Evolutionary conservation across 257 asterid genomes (phyloP).

Genomic region (Solanum chilense): DNA sequence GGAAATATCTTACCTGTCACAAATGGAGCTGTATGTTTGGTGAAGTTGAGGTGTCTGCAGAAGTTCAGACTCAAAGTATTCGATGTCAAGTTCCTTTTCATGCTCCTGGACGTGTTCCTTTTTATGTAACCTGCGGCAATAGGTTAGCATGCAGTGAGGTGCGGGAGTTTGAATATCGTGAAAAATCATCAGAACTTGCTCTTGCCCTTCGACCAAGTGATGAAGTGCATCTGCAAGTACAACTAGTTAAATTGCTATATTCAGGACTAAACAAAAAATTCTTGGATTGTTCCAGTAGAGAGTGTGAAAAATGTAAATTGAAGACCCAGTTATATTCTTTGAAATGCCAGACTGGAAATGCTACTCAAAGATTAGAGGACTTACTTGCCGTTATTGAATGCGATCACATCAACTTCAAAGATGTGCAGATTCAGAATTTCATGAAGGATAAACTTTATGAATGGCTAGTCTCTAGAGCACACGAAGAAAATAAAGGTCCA

Average conservation of each 20-base stretch:
- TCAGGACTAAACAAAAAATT: conserved; percentile 2
- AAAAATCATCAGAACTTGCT: background rate
- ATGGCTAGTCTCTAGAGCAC: conserved; percentile 15
- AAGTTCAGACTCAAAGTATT: conserved; percentile 5
- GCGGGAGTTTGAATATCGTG: conserved; percentile 15
- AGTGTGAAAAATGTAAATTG: conserved; percentile 13
- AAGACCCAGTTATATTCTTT: conserved; percentile 2
- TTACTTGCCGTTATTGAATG: background rate
- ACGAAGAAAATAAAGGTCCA: conserved; percentile 16
- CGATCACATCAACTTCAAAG: background rate
- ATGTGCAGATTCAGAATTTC: conserved; percentile 3
- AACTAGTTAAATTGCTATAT: conserved; percentile 6
- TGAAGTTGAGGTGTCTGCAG: conserved; percentile 16
- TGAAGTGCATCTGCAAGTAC: conserved; percentile 3
- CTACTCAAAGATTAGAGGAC: background rate
- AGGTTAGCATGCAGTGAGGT: conserved; percentile 23
- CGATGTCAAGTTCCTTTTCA: conserved; percentile 17
- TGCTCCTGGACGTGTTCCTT: conserved; percentile 16
- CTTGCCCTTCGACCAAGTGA: conserved; percentile 1
- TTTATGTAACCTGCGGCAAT: conserved; percentile 17
- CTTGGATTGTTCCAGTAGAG: conserved; percentile 3
- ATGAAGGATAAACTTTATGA: conserved; percentile 13
- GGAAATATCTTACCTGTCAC: background rate
- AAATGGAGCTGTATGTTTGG: conserved; percentile 26
- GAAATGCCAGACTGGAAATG: background rate